Conservation (phyloP, 305 asterid genomes). For the Solanum aculeatissimum region DNA sequence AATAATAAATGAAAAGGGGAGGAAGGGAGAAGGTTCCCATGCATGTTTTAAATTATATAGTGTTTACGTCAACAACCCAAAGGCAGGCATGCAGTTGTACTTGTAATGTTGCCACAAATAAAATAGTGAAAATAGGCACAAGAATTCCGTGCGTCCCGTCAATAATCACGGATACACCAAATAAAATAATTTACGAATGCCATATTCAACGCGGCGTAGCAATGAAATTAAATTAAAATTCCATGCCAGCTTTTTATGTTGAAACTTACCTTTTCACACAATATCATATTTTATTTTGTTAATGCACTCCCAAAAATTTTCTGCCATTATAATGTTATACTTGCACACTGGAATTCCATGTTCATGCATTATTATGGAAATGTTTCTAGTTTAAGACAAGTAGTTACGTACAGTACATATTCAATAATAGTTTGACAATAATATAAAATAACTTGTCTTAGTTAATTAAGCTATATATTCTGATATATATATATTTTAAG, state of each 20-base stretch:
- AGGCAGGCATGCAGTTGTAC: neutral
- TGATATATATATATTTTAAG: too few relatives aligned
- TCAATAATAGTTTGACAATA: neutral
- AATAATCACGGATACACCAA: slow-evolving; percentile 36
- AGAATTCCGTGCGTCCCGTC: slow-evolving; percentile 31
- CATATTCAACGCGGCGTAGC: neutral
- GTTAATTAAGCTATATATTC: neutral
- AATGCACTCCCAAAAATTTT: neutral
- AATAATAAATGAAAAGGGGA: neutral
- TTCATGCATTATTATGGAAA: neutral
- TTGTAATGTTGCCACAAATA: neutral
- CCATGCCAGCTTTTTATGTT: neutral
- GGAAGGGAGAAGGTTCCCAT: neutral
- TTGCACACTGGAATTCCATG: too few relatives aligned
- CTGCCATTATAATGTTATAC: neutral
- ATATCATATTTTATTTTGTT: neutral
- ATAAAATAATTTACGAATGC: neutral
- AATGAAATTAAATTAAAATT: neutral
- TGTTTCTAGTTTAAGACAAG: neutral
- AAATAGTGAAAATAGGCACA: slow-evolving; percentile 11
- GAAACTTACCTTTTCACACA: neutral
- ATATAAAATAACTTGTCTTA: neutral
- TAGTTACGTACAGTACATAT: neutral
- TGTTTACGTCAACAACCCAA: neutral
- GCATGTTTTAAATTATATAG: neutral